phyloP scores from a whole-genome alignment of 148 eudicot species.

The Polygonum maritimum region DNA sequence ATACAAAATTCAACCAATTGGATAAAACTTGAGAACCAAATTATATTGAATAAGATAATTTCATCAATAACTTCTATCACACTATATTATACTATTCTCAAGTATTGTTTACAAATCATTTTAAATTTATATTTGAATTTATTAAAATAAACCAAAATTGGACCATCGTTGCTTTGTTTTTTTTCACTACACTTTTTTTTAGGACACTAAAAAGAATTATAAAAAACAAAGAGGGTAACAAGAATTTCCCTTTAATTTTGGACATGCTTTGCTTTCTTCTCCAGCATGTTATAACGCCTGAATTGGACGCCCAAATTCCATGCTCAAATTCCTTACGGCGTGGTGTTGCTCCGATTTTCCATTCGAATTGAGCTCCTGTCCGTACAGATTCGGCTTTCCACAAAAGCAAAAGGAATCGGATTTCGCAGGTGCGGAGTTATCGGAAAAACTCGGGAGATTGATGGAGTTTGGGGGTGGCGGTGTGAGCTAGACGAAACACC shows the following conservation, averaged over 20 bases:
- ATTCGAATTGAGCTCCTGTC: background rate
- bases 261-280: background rate
- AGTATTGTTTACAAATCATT: too few relatives aligned
- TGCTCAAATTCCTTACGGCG: background rate
- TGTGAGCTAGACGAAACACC: constrained; percentile 5
- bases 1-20: background rate
- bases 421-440: background rate
- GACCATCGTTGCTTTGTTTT: too few relatives aligned
- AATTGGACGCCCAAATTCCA: background rate
- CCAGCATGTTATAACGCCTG: background rate
- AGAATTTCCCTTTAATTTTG: background rate
- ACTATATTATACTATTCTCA: too few relatives aligned
- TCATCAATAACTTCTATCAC: too few relatives aligned
- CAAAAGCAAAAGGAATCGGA: background rate
- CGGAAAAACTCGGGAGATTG: background rate
- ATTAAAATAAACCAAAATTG: too few relatives aligned
- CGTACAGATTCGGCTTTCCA: background rate
- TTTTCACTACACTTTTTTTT: too few relatives aligned
- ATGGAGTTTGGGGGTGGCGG: background rate
- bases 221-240: too few relatives aligned
- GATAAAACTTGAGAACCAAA: background rate
- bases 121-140: too few relatives aligned
- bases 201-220: too few relatives aligned
- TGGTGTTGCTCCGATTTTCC: background rate
- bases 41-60: background rate